These are phyloP conservation scores for Cucumis melo DNA, from an alignment of 306 rosid genomes.

Conservation along the genomic window DNA sequence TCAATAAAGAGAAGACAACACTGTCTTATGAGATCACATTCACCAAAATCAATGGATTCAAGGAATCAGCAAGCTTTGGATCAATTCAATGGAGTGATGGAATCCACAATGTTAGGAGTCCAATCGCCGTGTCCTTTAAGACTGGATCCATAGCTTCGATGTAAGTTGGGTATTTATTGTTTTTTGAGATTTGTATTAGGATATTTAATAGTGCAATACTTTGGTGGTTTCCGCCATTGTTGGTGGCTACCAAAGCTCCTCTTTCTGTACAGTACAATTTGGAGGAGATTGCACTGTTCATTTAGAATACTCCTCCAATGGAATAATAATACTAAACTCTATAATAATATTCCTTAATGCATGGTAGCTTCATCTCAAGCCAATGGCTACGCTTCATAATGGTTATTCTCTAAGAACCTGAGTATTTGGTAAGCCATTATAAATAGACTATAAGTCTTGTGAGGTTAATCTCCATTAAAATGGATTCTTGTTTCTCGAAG, in stretches of 20 bases:
- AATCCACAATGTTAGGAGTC: slow-evolving; percentile 55
- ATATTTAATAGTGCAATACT: not conserved
- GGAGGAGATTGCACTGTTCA: not conserved
- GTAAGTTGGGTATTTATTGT: slow-evolving; percentile 16
- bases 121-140: slow-evolving; percentile 45
- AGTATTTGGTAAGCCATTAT: not conserved
- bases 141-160: slow-evolving; percentile 35
- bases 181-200: not conserved
- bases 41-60: not conserved
- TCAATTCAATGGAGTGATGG: slow-evolving; percentile 77
- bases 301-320: not conserved
- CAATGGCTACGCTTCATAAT: not conserved
- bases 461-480: too few species aligned
- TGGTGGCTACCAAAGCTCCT: not conserved
- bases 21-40: slow-evolving; percentile 48
- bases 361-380: not conserved
- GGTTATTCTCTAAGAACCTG: too few species aligned
- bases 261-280: not conserved
- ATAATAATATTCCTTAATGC: not conserved
- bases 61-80: slow-evolving; percentile 33
- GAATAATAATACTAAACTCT: not conserved
- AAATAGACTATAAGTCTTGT: not conserved
- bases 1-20: slow-evolving; percentile 30
- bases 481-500: not conserved
- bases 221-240: not conserved